Percentiles rank a stretch among this genome's conserved stretches.
These are phyloP conservation scores for Onygena corvina DNA, from an alignment of 2,329 filamentous ascomycete genomes.

Conservation along the genomic window DNA sequence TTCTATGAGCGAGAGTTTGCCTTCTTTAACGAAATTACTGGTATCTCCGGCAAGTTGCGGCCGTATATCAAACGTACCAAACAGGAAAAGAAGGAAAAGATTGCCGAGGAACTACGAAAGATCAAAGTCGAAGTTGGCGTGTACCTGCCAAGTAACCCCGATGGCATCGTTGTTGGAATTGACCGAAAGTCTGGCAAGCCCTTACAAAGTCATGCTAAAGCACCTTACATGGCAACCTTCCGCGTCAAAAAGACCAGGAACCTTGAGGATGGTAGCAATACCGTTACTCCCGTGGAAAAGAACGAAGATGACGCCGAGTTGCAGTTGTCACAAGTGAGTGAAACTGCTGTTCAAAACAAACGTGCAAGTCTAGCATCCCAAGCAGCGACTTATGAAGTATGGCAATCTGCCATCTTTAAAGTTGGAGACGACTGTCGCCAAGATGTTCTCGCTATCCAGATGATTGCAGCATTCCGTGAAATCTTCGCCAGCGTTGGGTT, in stretches of 20 bases:
- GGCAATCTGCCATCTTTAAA: slow-evolving; percentile 99
- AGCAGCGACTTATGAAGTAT: slow-evolving; percentile 64
- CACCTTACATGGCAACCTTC: slow-evolving; percentile 98
- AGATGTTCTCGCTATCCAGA: slow-evolving; percentile 89
- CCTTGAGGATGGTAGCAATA: slow-evolving; percentile 35
- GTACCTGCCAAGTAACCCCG: slow-evolving; percentile 92
- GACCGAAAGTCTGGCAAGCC: slow-evolving; percentile 97
- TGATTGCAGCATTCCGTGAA: slow-evolving; percentile 93
- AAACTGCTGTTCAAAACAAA: slow-evolving; percentile 14
- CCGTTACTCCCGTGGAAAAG: slow-evolving; percentile 36
- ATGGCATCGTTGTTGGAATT: slow-evolving; percentile 93
- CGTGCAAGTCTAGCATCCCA: neutral
- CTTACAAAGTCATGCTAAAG: slow-evolving; percentile 93
- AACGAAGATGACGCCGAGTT: slow-evolving; percentile 12
- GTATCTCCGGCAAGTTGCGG: slow-evolving; percentile 87
- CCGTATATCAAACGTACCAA: slow-evolving; percentile 86
- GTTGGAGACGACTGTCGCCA: slow-evolving; percentile 97
- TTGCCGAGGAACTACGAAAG: slow-evolving; percentile 93
- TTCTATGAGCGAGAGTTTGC: slow-evolving; percentile 93
- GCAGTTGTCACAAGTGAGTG: slow-evolving; percentile 3
- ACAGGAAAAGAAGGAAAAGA: slow-evolving; percentile 97
- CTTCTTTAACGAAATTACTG: slow-evolving; percentile 97
- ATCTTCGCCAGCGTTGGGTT: slow-evolving; percentile 93
- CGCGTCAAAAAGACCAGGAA: slow-evolving; percentile 71
- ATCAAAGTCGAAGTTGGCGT: slow-evolving; percentile 96